Evolutionary conservation across 495 filamentous ascomycete species (phyloP).

Genomic region (Penicillium pulvis): DNA sequence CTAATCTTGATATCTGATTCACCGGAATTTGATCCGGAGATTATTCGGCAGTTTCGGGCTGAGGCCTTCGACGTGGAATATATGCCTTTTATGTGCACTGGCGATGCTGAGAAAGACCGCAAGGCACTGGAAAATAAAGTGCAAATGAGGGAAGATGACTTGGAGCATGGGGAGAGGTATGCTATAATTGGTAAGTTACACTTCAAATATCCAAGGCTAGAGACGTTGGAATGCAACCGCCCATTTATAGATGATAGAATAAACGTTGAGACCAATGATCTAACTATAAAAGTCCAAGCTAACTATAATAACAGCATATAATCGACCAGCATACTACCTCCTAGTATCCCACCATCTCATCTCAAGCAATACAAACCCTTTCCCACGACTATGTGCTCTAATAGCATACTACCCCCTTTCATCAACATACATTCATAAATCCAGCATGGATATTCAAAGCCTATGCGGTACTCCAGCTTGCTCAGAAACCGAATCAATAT

Average conservation of each 20-base stretch:
- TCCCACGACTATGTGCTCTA: conserved; percentile 49
- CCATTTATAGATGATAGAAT: not conserved
- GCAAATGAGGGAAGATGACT: conserved; percentile 46
- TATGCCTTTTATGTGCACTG: conserved; percentile 52
- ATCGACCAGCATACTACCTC: conserved; percentile 57
- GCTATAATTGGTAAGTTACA: conserved; percentile 46
- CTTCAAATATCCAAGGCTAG: not conserved
- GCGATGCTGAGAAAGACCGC: conserved; percentile 38
- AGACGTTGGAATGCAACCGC: not conserved
- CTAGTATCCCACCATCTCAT: conserved; percentile 55
- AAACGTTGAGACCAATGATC: not conserved
- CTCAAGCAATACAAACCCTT: conserved; percentile 38
- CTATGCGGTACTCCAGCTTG: conserved; percentile 26
- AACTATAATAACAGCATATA: conserved; percentile 44
- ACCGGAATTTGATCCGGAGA: conserved; percentile 56
- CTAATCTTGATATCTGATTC: conserved; percentile 63
- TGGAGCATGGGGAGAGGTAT: conserved; percentile 48
- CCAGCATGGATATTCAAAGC: not conserved
- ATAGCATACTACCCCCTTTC: conserved; percentile 60
- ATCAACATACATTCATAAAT: conserved; percentile 9
- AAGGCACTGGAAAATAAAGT: conserved; percentile 45
- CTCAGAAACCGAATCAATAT: conserved; percentile 36
- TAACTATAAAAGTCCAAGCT: not conserved
- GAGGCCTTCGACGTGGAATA: conserved; percentile 69
- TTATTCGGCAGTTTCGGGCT: conserved; percentile 56